Conservation (phyloP, 306 rosid species). For the Ammopiptanthus mongolicus region DNA sequence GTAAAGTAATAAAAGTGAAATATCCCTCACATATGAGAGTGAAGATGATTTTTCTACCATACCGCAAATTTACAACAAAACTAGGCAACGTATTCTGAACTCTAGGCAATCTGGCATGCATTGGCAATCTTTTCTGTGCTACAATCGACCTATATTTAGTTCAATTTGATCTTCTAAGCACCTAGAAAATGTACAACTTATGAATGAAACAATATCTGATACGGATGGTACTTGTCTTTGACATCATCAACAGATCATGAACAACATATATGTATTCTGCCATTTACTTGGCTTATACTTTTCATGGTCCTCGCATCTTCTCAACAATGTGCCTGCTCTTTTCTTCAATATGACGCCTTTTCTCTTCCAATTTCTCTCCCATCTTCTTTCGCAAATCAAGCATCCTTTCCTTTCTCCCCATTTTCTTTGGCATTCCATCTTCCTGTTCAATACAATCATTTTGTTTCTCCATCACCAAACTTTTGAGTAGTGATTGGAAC, state of each 20-base stretch:
- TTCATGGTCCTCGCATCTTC: constrained; percentile 82
- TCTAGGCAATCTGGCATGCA: neutral
- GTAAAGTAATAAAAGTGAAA: neutral
- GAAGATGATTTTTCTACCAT: neutral
- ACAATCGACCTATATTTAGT: neutral
- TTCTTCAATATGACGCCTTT: constrained; percentile 82
- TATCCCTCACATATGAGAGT: neutral
- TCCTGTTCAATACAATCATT: constrained; percentile 38
- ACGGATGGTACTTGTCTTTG: neutral
- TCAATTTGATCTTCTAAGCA: constrained; percentile 5
- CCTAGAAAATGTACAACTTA: neutral
- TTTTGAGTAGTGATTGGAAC: constrained; percentile 20
- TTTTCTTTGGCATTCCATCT: constrained; percentile 47
- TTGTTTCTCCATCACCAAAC: constrained; percentile 32
- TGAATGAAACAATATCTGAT: constrained; percentile 4
- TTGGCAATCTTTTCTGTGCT: neutral
- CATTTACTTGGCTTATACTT: neutral
- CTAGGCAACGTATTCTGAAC: neutral
- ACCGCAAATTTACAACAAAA: constrained; percentile 3
- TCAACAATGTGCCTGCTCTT: constrained; percentile 79
- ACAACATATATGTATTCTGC: constrained; percentile 3
- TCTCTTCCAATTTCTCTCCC: constrained; percentile 87
- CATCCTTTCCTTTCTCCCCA: constrained; percentile 85
- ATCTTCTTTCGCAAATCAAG: constrained; percentile 70
- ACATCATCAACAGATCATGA: neutral